phyloP scores from a whole-genome alignment of 306 rosid genomes.

The Prunus campanulata region DNA sequence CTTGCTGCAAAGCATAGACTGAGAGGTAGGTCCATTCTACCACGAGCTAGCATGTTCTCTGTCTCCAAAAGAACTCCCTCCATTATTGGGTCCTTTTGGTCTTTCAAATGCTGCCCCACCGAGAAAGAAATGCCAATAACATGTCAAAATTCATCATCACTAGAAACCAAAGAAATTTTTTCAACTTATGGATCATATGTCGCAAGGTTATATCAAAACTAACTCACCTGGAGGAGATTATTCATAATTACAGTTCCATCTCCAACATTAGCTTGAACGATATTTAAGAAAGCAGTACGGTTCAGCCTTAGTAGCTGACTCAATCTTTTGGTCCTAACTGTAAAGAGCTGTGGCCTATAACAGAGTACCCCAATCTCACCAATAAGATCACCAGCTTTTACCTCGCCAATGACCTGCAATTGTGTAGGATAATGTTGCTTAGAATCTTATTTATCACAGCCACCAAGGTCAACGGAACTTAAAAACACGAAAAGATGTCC shows the following conservation, averaged over 20 bases:
- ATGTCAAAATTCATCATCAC: neutral
- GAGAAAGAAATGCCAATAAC: slow-evolving; percentile 9
- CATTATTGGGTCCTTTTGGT: slow-evolving; percentile 69
- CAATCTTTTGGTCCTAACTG: slow-evolving; percentile 78
- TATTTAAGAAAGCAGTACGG: slow-evolving; percentile 65
- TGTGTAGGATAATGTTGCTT: slow-evolving; percentile 8
- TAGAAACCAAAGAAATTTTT: neutral
- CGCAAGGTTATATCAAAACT: neutral
- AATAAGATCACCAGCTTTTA: slow-evolving; percentile 66
- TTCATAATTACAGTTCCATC: slow-evolving; percentile 92
- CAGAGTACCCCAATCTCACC: slow-evolving; percentile 96
- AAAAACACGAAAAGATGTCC: neutral
- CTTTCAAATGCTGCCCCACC: slow-evolving; percentile 72
- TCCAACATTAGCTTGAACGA: slow-evolving; percentile 82
- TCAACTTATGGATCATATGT: neutral
- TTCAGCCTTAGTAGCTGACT: slow-evolving; percentile 80
- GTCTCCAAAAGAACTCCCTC: slow-evolving; percentile 74
- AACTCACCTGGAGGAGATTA: slow-evolving; percentile 83
- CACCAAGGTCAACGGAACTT: neutral
- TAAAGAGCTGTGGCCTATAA: slow-evolving; percentile 82
- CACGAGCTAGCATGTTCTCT: slow-evolving; percentile 84
- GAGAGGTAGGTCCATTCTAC: slow-evolving; percentile 80
- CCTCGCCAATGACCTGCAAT: slow-evolving; percentile 73
- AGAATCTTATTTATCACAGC: neutral
- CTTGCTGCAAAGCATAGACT: slow-evolving; percentile 79